Evolutionary conservation across 768 basidiomycete species (phyloP).

Genomic region (Leccinum sublutescens): DNA sequence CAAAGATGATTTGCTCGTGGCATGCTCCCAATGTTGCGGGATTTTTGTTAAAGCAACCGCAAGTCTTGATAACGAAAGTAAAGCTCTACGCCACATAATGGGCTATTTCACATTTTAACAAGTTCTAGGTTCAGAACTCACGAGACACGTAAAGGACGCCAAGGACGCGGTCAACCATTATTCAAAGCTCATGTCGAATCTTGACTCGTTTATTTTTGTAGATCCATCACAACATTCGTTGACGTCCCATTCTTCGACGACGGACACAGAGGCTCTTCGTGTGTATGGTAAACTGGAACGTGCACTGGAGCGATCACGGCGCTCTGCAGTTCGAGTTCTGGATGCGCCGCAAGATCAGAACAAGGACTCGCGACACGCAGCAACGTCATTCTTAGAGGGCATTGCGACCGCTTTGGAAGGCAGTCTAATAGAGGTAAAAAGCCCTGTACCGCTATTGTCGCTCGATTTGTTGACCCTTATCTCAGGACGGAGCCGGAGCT

Average conservation of each 20-base stretch:
- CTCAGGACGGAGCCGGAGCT: slow-evolving; percentile 5
- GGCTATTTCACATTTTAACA: neutral
- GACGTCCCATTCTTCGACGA: neutral
- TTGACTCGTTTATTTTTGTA: slow-evolving; percentile 9
- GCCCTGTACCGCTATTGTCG: neutral
- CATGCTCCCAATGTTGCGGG: slow-evolving; percentile 42
- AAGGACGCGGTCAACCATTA: slow-evolving; percentile 21
- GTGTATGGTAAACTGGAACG: slow-evolving; percentile 55
- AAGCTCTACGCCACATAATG: neutral
- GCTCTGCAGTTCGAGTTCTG: slow-evolving; percentile 46
- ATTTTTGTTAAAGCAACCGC: slow-evolving; percentile 46
- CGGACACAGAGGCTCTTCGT: slow-evolving; percentile 27
- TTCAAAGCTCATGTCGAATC: slow-evolving; percentile 11
- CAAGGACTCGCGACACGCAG: slow-evolving; percentile 5
- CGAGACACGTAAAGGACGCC: slow-evolving; percentile 21
- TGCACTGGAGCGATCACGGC: slow-evolving; percentile 57
- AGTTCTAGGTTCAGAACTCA: slow-evolving; percentile 16
- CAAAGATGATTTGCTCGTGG: slow-evolving; percentile 25
- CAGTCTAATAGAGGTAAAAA: slow-evolving; percentile 20
- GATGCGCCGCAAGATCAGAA: slow-evolving; percentile 32
- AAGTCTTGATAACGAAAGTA: slow-evolving; percentile 27
- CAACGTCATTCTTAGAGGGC: slow-evolving; percentile 36
- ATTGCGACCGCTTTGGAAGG: slow-evolving; percentile 35
- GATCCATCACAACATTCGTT: neutral
- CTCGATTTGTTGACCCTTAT: neutral